phyloP scores from a whole-genome alignment of 192 early-diverging fungal genomes.

The Dispira parvispora region DNA sequence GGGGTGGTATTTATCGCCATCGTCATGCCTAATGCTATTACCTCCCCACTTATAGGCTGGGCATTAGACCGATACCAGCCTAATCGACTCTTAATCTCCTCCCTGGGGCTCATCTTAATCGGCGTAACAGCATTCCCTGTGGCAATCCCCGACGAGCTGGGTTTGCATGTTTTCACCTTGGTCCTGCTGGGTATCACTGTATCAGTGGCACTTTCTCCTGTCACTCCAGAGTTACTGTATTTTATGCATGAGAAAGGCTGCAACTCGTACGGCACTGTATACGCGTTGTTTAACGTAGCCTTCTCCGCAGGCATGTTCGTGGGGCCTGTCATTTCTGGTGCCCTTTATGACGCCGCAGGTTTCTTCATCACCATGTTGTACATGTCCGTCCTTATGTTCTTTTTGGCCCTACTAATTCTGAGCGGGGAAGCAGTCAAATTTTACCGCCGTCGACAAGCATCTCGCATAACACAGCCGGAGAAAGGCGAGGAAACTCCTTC shows the following conservation, averaged over 20 bases:
- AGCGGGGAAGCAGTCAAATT: neutral
- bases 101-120: conserved; percentile 29
- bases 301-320: conserved; percentile 60
- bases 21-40: conserved; percentile 46
- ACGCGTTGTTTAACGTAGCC: conserved; percentile 60
- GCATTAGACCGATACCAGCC: conserved; percentile 29
- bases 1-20: conserved; percentile 45
- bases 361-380: conserved; percentile 31
- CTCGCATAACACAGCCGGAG: too few species aligned
- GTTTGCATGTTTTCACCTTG: conserved; percentile 24
- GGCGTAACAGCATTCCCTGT: conserved; percentile 25
- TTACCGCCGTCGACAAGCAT: neutral
- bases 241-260: conserved; percentile 44
- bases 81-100: conserved; percentile 19
- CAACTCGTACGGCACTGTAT: conserved; percentile 37
- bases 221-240: conserved; percentile 50
- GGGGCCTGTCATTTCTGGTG: conserved; percentile 46
- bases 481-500: too few species aligned
- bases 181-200: conserved; percentile 33
- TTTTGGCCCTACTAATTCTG: neutral
- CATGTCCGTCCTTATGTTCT: neutral
- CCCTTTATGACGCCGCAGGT: conserved; percentile 31
- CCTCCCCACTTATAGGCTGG: conserved; percentile 36
- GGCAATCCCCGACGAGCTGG: conserved; percentile 20
- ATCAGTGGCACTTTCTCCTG: conserved; percentile 38